Evolutionary conservation across 352 stramenopile genomes (phyloP), one percentile per base, ranked within the genome.

Genomic region (Blastocystis sp.): DNA sequence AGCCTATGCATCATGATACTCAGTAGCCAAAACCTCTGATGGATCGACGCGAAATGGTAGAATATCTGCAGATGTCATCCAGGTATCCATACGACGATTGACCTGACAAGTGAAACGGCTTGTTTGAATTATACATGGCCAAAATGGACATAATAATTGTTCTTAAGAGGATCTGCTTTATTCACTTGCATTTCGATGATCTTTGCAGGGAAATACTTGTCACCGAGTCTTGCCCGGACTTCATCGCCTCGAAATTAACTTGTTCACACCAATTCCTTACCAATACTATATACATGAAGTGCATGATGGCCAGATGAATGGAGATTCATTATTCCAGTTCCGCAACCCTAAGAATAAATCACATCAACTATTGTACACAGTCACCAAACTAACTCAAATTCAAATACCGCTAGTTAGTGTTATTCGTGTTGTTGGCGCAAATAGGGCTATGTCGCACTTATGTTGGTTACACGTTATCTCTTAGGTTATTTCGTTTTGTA

Each of bases 51-150:
- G 91, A 52, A 90, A 88, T 35, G 92, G 91, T 46, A 94, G 90
- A 75, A 95, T 91, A 78, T 95, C 92, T 80, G 92, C 89, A 75
- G 92, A 91, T 74, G 93, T 92, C 88, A 95, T 94, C 92, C 92
- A 95, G 69, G 93, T 91, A 89, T 95, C 92, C 92, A 95, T 95
- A 56, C 92, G 91, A 49, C 92, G 92, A 85, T 95, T 95, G 77
- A 93, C 93, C 92, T 94, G 57, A 39, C 11, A 73, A 39, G 19
- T 35, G 42, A 65, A 74, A 71, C 29, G 9, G 21, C 16, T 21
- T 7, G 2, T 16, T 6, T 35, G 65, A 61, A 35, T 9, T 16
- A 29, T 39, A 78, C 42, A 57, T 35, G 58, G 24, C 46, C 35
- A 54, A 81, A 11, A 6, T 78, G 12, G 21, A 87, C 56, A 16